Evolutionary conservation across 345 rosid genomes (phyloP).

Genomic region (Salix brachista): DNA sequence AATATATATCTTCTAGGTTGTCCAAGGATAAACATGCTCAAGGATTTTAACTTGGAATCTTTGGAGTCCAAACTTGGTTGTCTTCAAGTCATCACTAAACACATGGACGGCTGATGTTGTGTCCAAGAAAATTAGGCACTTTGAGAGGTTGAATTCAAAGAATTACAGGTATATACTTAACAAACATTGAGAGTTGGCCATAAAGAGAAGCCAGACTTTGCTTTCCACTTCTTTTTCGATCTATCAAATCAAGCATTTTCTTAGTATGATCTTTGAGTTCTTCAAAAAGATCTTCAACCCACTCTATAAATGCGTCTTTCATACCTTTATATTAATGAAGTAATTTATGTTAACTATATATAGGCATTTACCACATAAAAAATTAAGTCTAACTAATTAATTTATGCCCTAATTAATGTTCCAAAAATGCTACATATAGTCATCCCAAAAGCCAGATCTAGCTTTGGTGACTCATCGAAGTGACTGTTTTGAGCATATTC

Average conservation of each 20-base stretch:
- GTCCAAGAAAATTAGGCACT: background rate
- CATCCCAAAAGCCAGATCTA: slow-evolving; percentile 28
- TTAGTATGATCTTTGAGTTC: slow-evolving; percentile 5
- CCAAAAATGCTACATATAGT: slow-evolving; percentile 31
- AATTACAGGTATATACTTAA: background rate
- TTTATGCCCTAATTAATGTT: slow-evolving; percentile 35
- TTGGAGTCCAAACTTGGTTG: background rate
- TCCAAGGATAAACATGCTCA: background rate
- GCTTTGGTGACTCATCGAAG: slow-evolving; percentile 30
- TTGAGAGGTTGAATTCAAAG: background rate
- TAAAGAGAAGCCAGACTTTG: background rate
- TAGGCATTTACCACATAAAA: slow-evolving; percentile 21
- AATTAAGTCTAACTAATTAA: slow-evolving; percentile 29
- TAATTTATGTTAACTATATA: slow-evolving; percentile 19
- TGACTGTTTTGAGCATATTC: slow-evolving; percentile 16
- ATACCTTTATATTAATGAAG: slow-evolving; percentile 5
- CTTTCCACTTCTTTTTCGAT: background rate
- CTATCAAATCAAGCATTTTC: slow-evolving; percentile 21
- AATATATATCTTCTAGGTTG: background rate
- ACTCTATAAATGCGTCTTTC: background rate
- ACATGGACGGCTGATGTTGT: background rate
- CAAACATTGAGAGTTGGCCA: too few relatives aligned
- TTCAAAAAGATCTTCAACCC: slow-evolving; percentile 3
- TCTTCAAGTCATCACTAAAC: background rate
- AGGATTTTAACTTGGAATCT: too few relatives aligned